Evolutionary conservation across 768 basidiomycete species (phyloP).

Genomic region (Hypholoma fasciculare): DNA sequence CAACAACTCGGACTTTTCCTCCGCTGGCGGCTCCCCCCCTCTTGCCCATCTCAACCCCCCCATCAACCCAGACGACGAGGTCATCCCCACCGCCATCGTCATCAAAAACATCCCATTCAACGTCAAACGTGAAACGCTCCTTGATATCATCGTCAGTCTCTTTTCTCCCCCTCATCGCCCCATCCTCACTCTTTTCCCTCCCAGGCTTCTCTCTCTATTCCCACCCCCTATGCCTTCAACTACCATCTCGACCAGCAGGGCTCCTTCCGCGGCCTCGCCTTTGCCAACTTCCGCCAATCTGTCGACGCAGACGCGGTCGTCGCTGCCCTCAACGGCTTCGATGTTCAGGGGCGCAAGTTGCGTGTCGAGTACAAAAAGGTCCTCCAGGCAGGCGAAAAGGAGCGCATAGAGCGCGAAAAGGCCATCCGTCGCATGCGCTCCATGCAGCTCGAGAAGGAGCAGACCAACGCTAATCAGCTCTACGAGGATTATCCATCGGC

Average conservation of each 20-base stretch:
- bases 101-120: constrained; percentile 99
- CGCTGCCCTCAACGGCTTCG: constrained; percentile 93
- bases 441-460: constrained; percentile 92
- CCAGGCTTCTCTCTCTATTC: constrained; percentile 88
- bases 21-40: constrained; percentile 82
- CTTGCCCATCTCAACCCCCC: constrained; percentile 45
- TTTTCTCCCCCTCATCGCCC: constrained; percentile 19
- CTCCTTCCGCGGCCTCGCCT: constrained; percentile 95
- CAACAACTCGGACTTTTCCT: constrained; percentile 88
- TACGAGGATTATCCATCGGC: constrained; percentile 79
- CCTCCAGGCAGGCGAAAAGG: constrained; percentile 98
- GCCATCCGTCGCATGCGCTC: constrained; percentile 97
- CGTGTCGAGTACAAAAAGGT: constrained; percentile 99
- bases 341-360: constrained; percentile 94
- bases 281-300: constrained; percentile 95
- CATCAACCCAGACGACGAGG: constrained; percentile 71
- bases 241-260: constrained; percentile 97
- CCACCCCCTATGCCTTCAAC: constrained; percentile 98
- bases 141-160: constrained; percentile 88
- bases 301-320: constrained; percentile 95
- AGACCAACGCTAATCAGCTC: constrained; percentile 45
- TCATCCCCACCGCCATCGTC: constrained; percentile 98
- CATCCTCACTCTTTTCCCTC: constrained; percentile 12
- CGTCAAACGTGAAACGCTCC: constrained; percentile 93
- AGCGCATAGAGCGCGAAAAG: constrained; percentile 97